Conservation (phyloP, 805 yeast genomes). For the Yarrowia porcina region DNA sequence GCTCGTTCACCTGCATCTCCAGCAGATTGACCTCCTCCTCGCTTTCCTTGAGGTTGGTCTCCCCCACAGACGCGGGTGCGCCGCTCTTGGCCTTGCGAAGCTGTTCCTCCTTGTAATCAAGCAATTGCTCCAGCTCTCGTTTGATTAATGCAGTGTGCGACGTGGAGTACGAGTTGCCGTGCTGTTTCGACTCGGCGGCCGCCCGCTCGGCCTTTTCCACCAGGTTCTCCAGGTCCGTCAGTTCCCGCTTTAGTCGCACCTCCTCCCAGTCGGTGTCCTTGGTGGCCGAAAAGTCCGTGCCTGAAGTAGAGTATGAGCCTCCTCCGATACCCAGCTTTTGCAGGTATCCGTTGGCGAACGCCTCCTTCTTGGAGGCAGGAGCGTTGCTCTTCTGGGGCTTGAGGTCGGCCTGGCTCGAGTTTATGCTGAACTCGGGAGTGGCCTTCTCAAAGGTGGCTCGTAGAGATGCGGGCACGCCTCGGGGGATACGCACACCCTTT, state of each 20-base stretch:
- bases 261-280: conserved; percentile 82
- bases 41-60: conserved; percentile 34
- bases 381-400: neutral
- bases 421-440: conserved; percentile 57
- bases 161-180: conserved; percentile 36
- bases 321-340: conserved; percentile 53
- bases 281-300: conserved; percentile 68
- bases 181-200: conserved; percentile 41
- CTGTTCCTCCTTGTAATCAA: conserved; percentile 70
- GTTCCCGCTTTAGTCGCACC: conserved; percentile 73
- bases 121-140: conserved; percentile 75
- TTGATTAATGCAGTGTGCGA: conserved; percentile 42
- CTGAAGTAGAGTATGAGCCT: conserved; percentile 41
- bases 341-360: conserved; percentile 48
- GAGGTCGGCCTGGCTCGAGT: conserved; percentile 51
- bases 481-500: conserved; percentile 78
- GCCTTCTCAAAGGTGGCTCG: conserved; percentile 90
- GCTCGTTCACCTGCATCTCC: conserved; percentile 68
- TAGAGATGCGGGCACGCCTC: conserved; percentile 89
- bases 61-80: conserved; percentile 27
- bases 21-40: conserved; percentile 63
- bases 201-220: conserved; percentile 55
- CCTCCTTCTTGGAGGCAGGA: conserved; percentile 32
- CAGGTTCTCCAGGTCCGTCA: conserved; percentile 68
- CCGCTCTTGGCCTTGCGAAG: conserved; percentile 43